Evolutionary conservation across 2,329 filamentous ascomycete genomes (phyloP).

Genomic region (Verticillium zaregamsianum): DNA sequence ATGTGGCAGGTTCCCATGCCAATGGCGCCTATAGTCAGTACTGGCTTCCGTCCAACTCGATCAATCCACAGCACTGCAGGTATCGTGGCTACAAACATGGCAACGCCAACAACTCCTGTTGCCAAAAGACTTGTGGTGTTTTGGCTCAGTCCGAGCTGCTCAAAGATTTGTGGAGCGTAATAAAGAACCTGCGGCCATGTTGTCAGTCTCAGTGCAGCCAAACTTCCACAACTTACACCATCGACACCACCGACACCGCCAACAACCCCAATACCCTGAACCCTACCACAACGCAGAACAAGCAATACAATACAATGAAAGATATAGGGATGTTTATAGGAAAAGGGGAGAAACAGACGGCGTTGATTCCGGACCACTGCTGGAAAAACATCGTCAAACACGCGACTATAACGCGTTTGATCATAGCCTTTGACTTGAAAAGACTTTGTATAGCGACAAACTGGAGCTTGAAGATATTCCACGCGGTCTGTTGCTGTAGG

Average conservation of each 20-base stretch:
- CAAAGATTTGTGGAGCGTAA: slow-evolving; percentile 69
- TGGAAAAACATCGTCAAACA: slow-evolving; percentile 61
- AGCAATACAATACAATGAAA: neutral
- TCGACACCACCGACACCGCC: too few relatives aligned
- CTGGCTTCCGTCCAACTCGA: slow-evolving; percentile 57
- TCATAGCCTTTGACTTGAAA: slow-evolving; percentile 63
- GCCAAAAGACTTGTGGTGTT: slow-evolving; percentile 56
- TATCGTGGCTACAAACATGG: slow-evolving; percentile 65
- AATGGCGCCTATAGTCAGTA: slow-evolving; percentile 59
- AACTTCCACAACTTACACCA: too few relatives aligned
- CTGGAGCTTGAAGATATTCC: slow-evolving; percentile 65
- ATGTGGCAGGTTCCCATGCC: slow-evolving; percentile 68
- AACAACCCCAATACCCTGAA: too few relatives aligned
- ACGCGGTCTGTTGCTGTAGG: slow-evolving; percentile 52
- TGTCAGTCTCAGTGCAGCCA: neutral
- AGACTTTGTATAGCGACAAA: slow-evolving; percentile 62
- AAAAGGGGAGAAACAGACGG: slow-evolving; percentile 27
- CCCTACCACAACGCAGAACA: neutral
- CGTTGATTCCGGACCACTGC: slow-evolving; percentile 44
- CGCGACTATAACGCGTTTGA: slow-evolving; percentile 61
- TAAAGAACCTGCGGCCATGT: slow-evolving; percentile 39
- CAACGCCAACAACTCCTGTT: slow-evolving; percentile 67
- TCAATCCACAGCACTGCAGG: slow-evolving; percentile 65
- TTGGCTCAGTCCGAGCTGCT: slow-evolving; percentile 53
- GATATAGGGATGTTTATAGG: too few relatives aligned